Evolutionary conservation across 257 asterid species (phyloP).

Genomic region (Solanum rostratum): DNA sequence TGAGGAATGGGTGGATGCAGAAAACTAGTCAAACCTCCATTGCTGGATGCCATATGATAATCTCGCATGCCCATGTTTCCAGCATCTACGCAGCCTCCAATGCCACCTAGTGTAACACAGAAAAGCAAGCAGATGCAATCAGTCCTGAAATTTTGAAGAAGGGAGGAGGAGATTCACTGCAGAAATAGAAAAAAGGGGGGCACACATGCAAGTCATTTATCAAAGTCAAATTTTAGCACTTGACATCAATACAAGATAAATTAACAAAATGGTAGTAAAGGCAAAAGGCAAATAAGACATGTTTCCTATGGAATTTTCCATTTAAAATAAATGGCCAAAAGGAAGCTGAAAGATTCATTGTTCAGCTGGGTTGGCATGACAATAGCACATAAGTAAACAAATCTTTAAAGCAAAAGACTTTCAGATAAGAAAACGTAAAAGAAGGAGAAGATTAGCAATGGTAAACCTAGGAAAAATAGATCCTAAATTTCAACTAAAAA

Average conservation of each 20-base stretch:
- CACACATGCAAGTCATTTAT: not conserved
- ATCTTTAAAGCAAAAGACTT: not conserved
- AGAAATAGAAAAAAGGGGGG: not conserved
- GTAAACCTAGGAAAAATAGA: not conserved
- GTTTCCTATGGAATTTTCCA: not conserved
- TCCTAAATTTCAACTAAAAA: not conserved
- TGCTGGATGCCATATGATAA: conserved; percentile 32
- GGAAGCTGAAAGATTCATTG: not conserved
- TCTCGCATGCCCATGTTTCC: conserved; percentile 42
- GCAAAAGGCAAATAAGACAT: not conserved
- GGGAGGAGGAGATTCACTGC: not conserved
- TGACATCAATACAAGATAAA: not conserved
- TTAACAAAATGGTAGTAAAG: not conserved
- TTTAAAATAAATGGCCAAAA: not conserved
- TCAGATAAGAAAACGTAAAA: not conserved
- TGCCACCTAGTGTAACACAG: conserved; percentile 9
- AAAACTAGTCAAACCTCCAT: conserved; percentile 33
- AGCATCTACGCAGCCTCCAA: conserved; percentile 31
- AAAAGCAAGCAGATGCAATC: not conserved
- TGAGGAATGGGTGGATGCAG: conserved; percentile 38
- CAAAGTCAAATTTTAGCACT: not conserved
- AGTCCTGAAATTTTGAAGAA: not conserved
- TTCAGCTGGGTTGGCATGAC: not conserved
- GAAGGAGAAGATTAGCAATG: not conserved
- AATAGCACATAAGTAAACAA: not conserved